Percentiles rank a stretch among this genome's conserved stretches.
These are phyloP conservation scores for Suillus spraguei DNA, from an alignment of 768 basidiomycete genomes.

Conservation along the genomic window DNA sequence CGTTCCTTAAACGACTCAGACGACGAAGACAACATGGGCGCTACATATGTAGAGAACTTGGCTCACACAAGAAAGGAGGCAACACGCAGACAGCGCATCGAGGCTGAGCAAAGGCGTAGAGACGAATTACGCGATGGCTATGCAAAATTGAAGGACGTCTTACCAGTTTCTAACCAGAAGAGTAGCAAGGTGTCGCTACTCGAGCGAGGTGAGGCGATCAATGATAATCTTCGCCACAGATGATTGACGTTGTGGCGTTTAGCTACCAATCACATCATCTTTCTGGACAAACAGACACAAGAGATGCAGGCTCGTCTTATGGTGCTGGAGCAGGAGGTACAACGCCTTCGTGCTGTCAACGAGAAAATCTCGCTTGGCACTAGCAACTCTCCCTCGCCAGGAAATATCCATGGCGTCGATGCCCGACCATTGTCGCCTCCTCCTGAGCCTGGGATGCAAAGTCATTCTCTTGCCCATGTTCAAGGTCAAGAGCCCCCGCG, in stretches of 20 bases:
- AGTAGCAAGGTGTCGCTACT: slow-evolving; percentile 88
- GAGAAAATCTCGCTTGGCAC: slow-evolving; percentile 80
- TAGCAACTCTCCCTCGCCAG: slow-evolving; percentile 57
- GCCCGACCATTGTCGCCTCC: slow-evolving; percentile 64
- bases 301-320: slow-evolving; percentile 70
- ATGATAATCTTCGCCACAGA: slow-evolving; percentile 14
- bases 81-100: slow-evolving; percentile 80
- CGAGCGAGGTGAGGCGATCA: slow-evolving; percentile 68
- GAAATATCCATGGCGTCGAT: slow-evolving; percentile 41
- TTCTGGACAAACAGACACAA: slow-evolving; percentile 72
- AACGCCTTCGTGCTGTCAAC: slow-evolving; percentile 72
- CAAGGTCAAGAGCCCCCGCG: slow-evolving; percentile 63
- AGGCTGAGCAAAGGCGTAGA: slow-evolving; percentile 87
- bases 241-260: slow-evolving; percentile 13
- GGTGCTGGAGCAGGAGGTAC: slow-evolving; percentile 67
- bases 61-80: slow-evolving; percentile 83
- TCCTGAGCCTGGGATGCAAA: slow-evolving; percentile 50
- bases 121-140: slow-evolving; percentile 92
- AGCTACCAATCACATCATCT: slow-evolving; percentile 82
- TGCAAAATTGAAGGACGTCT: slow-evolving; percentile 82
- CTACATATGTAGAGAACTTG: slow-evolving; percentile 66
- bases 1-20: slow-evolving; percentile 75
- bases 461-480: slow-evolving; percentile 55
- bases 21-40: slow-evolving; percentile 71
- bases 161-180: slow-evolving; percentile 88